phyloP scores from a whole-genome alignment of 2,329 filamentous ascomycete genomes.

The Aplosporella prunicola region DNA sequence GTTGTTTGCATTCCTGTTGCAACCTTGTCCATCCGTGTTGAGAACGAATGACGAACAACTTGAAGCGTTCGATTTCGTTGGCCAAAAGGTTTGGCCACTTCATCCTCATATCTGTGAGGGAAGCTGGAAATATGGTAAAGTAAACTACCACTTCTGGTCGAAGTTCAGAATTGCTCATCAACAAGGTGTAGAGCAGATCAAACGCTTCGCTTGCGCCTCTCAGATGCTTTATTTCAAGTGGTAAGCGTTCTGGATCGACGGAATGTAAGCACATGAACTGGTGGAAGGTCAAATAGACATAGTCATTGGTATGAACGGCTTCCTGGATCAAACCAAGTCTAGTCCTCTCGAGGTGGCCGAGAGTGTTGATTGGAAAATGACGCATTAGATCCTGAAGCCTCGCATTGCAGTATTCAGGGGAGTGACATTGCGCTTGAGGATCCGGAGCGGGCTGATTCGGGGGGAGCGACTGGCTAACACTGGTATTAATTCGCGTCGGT shows the following conservation, averaged over 20 bases:
- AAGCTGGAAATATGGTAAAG: constrained; percentile 41
- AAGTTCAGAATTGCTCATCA: too few species aligned
- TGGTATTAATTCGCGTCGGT: too few species aligned
- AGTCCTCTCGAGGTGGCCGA: background rate
- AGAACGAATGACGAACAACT: constrained; percentile 35
- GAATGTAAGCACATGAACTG: constrained; percentile 8
- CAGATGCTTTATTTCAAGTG: background rate
- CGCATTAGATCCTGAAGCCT: too few species aligned
- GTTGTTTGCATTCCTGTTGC: constrained; percentile 15
- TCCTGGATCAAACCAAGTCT: constrained; percentile 1
- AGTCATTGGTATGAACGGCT: background rate
- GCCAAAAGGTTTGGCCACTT: constrained; percentile 20
- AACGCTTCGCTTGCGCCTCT: too few species aligned
- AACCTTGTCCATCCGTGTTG: constrained; percentile 11
- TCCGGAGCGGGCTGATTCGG: too few species aligned
- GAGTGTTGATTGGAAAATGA: too few species aligned
- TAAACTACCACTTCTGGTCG: constrained; percentile 33
- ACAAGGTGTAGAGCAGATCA: too few species aligned
- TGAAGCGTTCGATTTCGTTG: constrained; percentile 24
- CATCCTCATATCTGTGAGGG: constrained; percentile 19
- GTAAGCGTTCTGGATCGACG: background rate
- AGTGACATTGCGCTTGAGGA: too few species aligned
- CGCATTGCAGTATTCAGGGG: too few species aligned
- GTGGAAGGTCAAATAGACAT: constrained; percentile 5
- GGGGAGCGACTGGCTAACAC: too few species aligned